These are phyloP conservation scores for Beauveria pseudobassiana DNA, from an alignment of 2,329 filamentous ascomycete species.

Conservation along the genomic window DNA sequence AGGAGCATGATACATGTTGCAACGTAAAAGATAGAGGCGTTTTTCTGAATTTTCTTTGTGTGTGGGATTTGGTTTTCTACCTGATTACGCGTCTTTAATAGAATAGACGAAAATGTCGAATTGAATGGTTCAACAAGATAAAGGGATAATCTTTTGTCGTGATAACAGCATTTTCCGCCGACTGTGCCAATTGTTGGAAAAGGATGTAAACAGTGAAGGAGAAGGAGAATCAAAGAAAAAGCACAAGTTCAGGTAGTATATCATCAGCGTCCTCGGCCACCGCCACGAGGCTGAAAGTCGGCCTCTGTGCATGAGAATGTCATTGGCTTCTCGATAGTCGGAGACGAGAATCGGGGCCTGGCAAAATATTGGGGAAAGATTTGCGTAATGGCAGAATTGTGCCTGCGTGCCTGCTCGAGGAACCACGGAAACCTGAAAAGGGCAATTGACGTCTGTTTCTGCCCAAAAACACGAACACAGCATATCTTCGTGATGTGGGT, in stretches of 20 bases:
- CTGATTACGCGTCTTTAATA: not conserved
- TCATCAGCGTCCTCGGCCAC: not conserved
- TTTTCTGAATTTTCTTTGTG: not conserved
- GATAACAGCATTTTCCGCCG: not conserved
- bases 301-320: too few relatives aligned
- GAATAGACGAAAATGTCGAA: not conserved
- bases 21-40: constrained; percentile 2
- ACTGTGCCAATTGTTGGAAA: too few relatives aligned
- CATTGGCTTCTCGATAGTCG: too few relatives aligned
- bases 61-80: not conserved
- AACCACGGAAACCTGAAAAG: too few relatives aligned
- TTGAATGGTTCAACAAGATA: not conserved
- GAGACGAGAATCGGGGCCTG: too few relatives aligned
- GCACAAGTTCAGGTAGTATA: not conserved
- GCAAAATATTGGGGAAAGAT: too few relatives aligned
- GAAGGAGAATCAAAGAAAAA: not conserved
- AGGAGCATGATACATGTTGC: not conserved
- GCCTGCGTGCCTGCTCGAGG: too few relatives aligned
- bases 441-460: too few relatives aligned
- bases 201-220: not conserved
- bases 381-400: too few relatives aligned
- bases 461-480: too few relatives aligned
- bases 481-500: too few relatives aligned
- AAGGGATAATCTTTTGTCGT: too few relatives aligned
- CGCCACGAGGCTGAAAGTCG: not conserved